These are phyloP conservation scores for Ajuga chamaepitys DNA, from an alignment of 257 asterid genomes.

Conservation along the genomic window DNA sequence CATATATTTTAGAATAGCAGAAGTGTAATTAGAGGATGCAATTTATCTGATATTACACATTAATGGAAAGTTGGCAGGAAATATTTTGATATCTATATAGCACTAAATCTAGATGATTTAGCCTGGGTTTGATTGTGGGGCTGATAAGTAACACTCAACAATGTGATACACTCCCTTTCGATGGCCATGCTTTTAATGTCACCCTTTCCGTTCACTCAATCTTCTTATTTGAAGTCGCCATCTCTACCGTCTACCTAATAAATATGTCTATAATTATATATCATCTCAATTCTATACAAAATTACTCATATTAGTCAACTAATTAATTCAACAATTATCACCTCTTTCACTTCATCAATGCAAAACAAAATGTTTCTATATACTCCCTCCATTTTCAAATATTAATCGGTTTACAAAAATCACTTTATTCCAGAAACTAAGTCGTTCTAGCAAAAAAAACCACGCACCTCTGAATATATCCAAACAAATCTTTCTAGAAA, in stretches of 20 bases:
- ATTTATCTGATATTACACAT: conserved; percentile 4
- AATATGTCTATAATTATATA: conserved; percentile 24
- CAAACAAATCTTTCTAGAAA: no score
- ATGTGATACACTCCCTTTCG: conserved; percentile 17
- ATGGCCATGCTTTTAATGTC: conserved; percentile 27
- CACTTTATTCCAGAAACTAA: no score
- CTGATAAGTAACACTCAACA: conserved; percentile 11
- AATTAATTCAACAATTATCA: no score
- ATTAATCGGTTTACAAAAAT: background rate
- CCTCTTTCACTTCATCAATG: no score
- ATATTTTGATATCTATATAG: background rate
- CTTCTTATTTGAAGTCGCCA: conserved; percentile 28
- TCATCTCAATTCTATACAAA: no score
- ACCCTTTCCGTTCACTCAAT: conserved; percentile 34
- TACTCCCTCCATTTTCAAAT: background rate
- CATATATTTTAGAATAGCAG: no score
- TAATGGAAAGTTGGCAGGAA: conserved; percentile 13
- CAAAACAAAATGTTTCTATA: no score
- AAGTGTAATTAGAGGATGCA: background rate
- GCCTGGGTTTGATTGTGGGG: conserved; percentile 20
- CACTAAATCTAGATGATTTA: background rate
- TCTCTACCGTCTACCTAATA: conserved; percentile 34
- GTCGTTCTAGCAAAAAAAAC: no score
- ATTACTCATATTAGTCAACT: no score
- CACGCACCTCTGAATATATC: no score